Evolutionary conservation across 139 green algal species (phyloP).

Genomic region (Asterochloris sp.): DNA sequence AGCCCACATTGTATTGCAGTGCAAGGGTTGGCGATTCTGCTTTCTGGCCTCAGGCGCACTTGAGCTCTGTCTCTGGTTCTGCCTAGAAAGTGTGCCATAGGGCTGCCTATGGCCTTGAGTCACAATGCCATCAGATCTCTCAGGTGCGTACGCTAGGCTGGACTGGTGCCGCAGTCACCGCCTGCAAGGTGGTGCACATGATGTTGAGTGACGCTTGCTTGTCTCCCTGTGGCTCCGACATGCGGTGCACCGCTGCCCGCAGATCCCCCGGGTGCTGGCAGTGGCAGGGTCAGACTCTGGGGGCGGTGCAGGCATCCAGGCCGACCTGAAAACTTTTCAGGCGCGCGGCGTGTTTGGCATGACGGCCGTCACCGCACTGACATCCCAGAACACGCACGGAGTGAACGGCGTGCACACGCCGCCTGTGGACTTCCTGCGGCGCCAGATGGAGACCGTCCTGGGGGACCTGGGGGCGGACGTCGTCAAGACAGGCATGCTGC

Average conservation of each 20-base stretch:
- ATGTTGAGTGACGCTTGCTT: too few species aligned
- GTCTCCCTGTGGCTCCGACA: too few species aligned
- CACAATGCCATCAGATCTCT: background rate
- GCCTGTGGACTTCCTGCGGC: slow-evolving; percentile 55
- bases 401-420: slow-evolving; percentile 70
- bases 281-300: slow-evolving; percentile 92
- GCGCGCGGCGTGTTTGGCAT: slow-evolving; percentile 71
- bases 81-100: too few species aligned
- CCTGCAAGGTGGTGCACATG: too few species aligned
- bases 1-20: too few species aligned
- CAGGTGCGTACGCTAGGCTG: background rate
- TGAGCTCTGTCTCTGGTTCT: too few species aligned
- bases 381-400: slow-evolving; percentile 90
- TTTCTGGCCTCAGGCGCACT: too few species aligned
- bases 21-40: too few species aligned
- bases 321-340: slow-evolving; percentile 66
- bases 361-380: slow-evolving; percentile 87
- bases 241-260: background rate
- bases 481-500: slow-evolving; percentile 96
- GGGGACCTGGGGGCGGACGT: slow-evolving; percentile 77
- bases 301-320: slow-evolving; percentile 92
- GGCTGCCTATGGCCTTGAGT: too few species aligned
- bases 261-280: slow-evolving; percentile 63
- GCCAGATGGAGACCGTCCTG: slow-evolving; percentile 83
- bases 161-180: background rate